phyloP scores from a whole-genome alignment of 2,329 filamentous ascomycete species.

The Trichophyton benhamiae region DNA sequence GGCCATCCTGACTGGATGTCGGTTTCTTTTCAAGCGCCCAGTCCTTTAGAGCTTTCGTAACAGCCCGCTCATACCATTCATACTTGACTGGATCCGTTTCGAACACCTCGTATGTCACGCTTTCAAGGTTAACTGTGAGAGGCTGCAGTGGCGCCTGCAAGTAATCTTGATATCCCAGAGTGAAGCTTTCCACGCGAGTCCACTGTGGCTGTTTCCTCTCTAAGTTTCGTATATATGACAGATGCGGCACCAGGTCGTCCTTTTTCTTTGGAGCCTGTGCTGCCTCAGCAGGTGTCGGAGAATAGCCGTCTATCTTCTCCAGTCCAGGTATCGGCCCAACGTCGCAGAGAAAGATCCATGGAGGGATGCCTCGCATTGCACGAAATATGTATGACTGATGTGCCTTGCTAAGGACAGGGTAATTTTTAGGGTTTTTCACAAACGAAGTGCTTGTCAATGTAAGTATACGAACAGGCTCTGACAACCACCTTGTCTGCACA shows the following conservation, averaged over 20 bases:
- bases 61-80: conserved; percentile 81
- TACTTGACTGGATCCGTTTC: conserved; percentile 98
- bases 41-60: conserved; percentile 66
- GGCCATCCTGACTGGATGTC: conserved; percentile 56
- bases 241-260: conserved; percentile 50
- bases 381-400: conserved; percentile 47
- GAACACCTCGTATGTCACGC: conserved; percentile 95
- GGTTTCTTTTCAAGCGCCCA: conserved; percentile 63
- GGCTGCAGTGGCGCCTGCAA: conserved; percentile 90
- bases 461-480: conserved; percentile 48
- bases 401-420: conserved; percentile 45
- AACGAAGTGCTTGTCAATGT: conserved; percentile 43
- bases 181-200: conserved; percentile 52
- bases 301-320: conserved; percentile 12
- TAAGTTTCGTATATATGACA: conserved; percentile 73
- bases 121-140: conserved; percentile 89
- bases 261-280: conserved; percentile 38
- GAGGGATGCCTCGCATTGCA: conserved; percentile 44
- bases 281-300: conserved; percentile 59
- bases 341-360: conserved; percentile 50
- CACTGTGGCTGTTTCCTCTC: conserved; percentile 66
- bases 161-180: conserved; percentile 76
- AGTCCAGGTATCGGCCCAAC: conserved; percentile 43
- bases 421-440: conserved; percentile 46
- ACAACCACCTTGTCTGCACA: conserved; percentile 51